Evolutionary conservation across 1,284 basidiomycete genomes (phyloP).

Genomic region (Schizophyllum commune): DNA sequence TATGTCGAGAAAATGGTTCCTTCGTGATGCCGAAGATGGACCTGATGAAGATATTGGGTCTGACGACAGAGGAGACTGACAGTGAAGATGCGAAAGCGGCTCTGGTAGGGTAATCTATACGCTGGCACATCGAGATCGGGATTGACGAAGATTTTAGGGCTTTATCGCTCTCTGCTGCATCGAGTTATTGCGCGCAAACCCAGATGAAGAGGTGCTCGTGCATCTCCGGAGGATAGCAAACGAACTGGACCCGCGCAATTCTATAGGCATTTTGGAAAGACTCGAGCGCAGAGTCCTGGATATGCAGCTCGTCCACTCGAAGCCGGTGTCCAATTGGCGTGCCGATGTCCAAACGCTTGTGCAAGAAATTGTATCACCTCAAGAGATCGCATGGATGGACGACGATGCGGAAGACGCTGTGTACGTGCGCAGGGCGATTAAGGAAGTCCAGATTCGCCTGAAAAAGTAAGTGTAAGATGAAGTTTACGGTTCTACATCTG

Average conservation of each 20-base stretch:
- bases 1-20: not conserved
- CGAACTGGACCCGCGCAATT: not conserved
- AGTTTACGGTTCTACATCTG: slow-evolving; percentile 2
- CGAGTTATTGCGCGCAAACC: not conserved
- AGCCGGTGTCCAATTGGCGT: slow-evolving; percentile 18
- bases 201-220: not conserved
- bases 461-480: slow-evolving; percentile 27
- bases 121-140: not conserved
- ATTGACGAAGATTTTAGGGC: not conserved
- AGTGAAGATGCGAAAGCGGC: not conserved
- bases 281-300: not conserved
- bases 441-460: slow-evolving; percentile 30
- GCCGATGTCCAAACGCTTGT: slow-evolving; percentile 21
- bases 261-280: not conserved
- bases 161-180: not conserved
- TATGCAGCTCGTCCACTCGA: not conserved
- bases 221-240: not conserved
- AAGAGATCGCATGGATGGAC: slow-evolving; percentile 38
- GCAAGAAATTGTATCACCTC: slow-evolving; percentile 31
- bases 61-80: not conserved
- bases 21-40: slow-evolving; percentile 7
- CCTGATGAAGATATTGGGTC: slow-evolving; percentile 12
- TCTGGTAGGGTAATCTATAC: not conserved
- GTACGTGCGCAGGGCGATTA: slow-evolving; percentile 28
- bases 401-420: slow-evolving; percentile 31